Evolutionary conservation across 139 green algal genomes (phyloP).

Genomic region (Marvania coccoides): DNA sequence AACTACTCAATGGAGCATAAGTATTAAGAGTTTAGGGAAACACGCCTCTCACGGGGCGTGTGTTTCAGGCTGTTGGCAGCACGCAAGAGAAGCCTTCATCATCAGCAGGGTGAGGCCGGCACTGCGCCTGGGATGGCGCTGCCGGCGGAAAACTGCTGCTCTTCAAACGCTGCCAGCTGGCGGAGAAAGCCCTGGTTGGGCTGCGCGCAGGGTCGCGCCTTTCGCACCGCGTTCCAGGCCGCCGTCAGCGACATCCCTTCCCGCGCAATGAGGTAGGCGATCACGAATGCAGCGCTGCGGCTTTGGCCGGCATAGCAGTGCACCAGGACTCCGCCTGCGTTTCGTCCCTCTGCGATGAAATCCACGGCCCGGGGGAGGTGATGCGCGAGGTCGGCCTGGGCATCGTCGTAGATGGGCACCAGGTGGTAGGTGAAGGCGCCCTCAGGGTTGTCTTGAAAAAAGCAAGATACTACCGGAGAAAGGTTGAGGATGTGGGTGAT

Average conservation of each 20-base stretch:
- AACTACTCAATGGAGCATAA: too few species aligned
- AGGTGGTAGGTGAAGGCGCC: conserved; percentile 37
- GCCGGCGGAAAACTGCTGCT: too few species aligned
- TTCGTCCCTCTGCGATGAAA: conserved; percentile 50
- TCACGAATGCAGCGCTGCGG: conserved; percentile 65
- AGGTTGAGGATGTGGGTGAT: conserved; percentile 84
- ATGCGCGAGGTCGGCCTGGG: conserved; percentile 56
- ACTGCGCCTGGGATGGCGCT: too few species aligned
- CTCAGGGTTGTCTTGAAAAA: conserved; percentile 13
- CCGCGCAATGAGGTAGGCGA: conserved; percentile 12
- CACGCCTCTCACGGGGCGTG: too few species aligned
- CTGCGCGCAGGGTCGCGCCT: conserved; percentile 39
- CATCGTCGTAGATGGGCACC: conserved; percentile 60
- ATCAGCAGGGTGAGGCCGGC: too few species aligned
- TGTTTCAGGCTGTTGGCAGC: too few species aligned
- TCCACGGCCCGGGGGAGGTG: conserved; percentile 34
- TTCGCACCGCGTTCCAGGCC: conserved; percentile 40
- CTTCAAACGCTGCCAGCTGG: conserved; percentile 21
- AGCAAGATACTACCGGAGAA: conserved; percentile 41
- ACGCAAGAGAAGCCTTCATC: too few species aligned
- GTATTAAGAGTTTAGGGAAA: too few species aligned
- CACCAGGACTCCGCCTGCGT: conserved; percentile 60
- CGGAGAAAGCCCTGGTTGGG: conserved; percentile 76
- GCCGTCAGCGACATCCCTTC: conserved; percentile 3
- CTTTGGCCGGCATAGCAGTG: conserved; percentile 86